Base-by-base conservation (phyloP, 2,329 filamentous ascomycete genomes). In the Teratosphaeriaceae sp. region DNA sequence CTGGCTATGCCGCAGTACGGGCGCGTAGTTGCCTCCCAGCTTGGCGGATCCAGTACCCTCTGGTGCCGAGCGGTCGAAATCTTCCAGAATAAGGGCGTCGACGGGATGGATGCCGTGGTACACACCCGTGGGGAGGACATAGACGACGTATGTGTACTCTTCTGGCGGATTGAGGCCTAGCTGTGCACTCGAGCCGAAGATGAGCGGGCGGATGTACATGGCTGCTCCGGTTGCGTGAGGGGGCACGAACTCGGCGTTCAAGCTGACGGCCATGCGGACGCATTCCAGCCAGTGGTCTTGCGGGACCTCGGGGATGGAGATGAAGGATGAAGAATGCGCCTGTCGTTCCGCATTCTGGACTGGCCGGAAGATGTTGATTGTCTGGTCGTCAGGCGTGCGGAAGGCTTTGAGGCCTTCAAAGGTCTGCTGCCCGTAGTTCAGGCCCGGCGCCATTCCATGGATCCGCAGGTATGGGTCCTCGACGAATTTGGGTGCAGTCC, bases 321-420 rank as follows among this genome's bases (percentile, higher is more conserved):
- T 82, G 61, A 84, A 89, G 40, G 79, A 79, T 34, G 88, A 87
- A 12, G 85, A 92, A 71, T 88, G 81, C 62, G 88, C 84, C 74
- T 97, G 79, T 46, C 90, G 86, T 31, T 70, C 67, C 27, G 89
- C 92, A 65, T 97, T 97, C 61, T 83, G 80, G 59, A 82, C 76
- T 0, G 90, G 86, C 3, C 90, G 84, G 79, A 97, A 97, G 64
- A 97, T 79, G 62, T 81, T 79, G 69, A 97, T 89, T 46, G 69
- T 67, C 46, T 73, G 63, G 64, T 84, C 79, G 45, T 76, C 71
- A 15, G 88, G 85, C 2, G 75, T 73, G 50, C 90, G 88, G 76
- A 96, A 96, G 43, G 90, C 89, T 68, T 97, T 97, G 64, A 97
- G 80, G n/a, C 92, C 92, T 65, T 98, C 92, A 73, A 94, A 98